These are phyloP conservation scores for Alisma plantagoaquatica DNA, from an alignment of 106 monocot genomes.

Conservation along the genomic window DNA sequence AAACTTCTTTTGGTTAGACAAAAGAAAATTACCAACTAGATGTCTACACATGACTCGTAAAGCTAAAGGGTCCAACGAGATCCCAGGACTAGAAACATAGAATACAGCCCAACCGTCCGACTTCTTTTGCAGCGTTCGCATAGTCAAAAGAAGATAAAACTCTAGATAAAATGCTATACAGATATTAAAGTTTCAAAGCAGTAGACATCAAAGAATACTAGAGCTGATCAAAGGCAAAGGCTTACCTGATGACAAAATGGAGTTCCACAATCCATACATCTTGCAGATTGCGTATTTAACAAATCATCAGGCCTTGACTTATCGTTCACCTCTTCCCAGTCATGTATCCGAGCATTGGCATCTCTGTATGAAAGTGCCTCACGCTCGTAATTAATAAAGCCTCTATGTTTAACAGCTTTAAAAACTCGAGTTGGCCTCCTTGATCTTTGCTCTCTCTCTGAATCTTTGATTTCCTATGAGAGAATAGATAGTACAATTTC, in stretches of 20 bases:
- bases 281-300: constrained; percentile 82
- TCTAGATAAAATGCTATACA: not conserved
- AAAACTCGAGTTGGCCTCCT: constrained; percentile 57
- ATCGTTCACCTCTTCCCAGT: constrained; percentile 80
- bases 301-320: constrained; percentile 62
- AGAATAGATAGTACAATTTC: no score
- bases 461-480: constrained; percentile 20
- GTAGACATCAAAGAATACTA: no score
- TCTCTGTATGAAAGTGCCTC: constrained; percentile 62
- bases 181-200: no score
- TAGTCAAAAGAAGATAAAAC: not conserved
- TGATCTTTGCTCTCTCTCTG: not conserved
- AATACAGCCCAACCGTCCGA: no score
- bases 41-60: no score
- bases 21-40: no score
- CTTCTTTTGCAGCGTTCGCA: not conserved
- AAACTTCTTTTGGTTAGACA: no score
- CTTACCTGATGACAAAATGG: constrained; percentile 91
- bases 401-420: constrained; percentile 60
- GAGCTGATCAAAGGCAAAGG: not conserved
- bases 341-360: constrained; percentile 47
- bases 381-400: constrained; percentile 70
- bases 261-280: constrained; percentile 98
- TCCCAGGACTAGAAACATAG: no score
- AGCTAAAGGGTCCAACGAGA: no score